Evolutionary conservation across 75 land plant species (phyloP), one percentile per base, ranked within the genome.

Genomic region (Selaginella moellendorffii): DNA sequence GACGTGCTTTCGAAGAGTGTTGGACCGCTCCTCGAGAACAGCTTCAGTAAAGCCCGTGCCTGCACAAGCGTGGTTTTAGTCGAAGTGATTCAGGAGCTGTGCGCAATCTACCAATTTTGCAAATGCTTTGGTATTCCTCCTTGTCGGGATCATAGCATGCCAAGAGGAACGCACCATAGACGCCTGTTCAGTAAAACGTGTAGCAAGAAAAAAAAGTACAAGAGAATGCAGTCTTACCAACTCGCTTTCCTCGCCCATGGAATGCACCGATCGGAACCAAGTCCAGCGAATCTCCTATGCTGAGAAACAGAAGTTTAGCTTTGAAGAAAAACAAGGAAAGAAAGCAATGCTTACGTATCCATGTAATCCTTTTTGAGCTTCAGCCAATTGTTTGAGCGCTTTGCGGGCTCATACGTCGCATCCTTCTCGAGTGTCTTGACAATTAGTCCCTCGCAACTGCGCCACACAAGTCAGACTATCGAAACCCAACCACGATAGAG

Each of bases 371-470:
- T 95, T 66, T 95, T 95, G 69, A 95, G 65, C 81, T 95, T 95
- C 60, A 90, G 78, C 99, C 99, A 95, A 56, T 95, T 95, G 65
- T 76, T 71, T 17, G 99, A 95, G 28, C 99, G 76, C 75, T 86
- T 95, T 36, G 99, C 74, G 64, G 99, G 99, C 79, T 95, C 99
- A 70, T 95, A 95, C 28, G 99, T 95, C 30, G 99, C 99, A 71
- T 95, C 99, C 58, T 70, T 78, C 46, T 78, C 77, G 74, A 95
- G 46, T 62, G 99, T 95, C 74, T 95, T 95, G 71, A 95, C 84
- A 51, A 95, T 95, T 54, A 95, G 65, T 25, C 99, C 99, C 68
- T 95, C 98, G 77, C 85, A 93, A 67, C 98, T 93, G 77, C 63
- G 21, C 31, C n/a, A 2, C 24, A 65, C 2, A 2, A n/a, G 46